Evolutionary conservation across 139 green algal genomes (phyloP), one percentile per base, ranked within the genome.

Genomic region (Ulvella scutata): DNA sequence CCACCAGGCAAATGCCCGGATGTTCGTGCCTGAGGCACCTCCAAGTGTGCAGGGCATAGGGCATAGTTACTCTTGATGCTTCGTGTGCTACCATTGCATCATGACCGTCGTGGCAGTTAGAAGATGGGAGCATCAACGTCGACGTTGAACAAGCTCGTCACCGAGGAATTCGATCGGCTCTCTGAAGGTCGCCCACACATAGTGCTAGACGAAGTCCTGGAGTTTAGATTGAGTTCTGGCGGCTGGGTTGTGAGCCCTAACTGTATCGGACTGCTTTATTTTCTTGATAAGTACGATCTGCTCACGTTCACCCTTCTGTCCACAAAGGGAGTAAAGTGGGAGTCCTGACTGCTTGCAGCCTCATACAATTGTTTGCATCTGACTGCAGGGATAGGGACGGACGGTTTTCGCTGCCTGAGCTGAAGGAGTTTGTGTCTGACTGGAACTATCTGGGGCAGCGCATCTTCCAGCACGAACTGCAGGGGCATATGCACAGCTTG

Each of bases 61-160:
- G n/a, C n/a, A n/a, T n/a, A n/a, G n/a, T n/a, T n/a, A n/a, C n/a
- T n/a, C n/a, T n/a, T n/a, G n/a, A n/a, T n/a, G n/a, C n/a, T n/a
- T n/a, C n/a, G n/a, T n/a, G n/a, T n/a, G n/a, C n/a, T n/a, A n/a
- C n/a, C n/a, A n/a, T n/a, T n/a, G n/a, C n/a, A n/a, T n/a, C n/a
- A n/a, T n/a, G n/a, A n/a, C n/a, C n/a, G n/a, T n/a, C n/a, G n/a
- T n/a, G n/a, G n/a, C n/a, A n/a, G n/a, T n/a, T n/a, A n/a, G n/a
- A n/a, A 67, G n/a, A 67, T 67, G 51, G 51, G 51, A n/a, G 51
- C 33, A 26, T 67, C 51, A 67, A 36, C 51, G 51, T 67, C 51
- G n/a, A 67, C 51, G 13, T 29, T 67, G 6, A 67, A 67, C 10
- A 67, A 67, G 51, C 33, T 67, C 7, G 51, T 67, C 17, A 10